A percentile compares a stretch with the other conserved stretches of the same genome.
Evolutionary conservation across 2,329 filamentous ascomycete genomes (phyloP).

Genomic region (Zasmidium citrigriseum): DNA sequence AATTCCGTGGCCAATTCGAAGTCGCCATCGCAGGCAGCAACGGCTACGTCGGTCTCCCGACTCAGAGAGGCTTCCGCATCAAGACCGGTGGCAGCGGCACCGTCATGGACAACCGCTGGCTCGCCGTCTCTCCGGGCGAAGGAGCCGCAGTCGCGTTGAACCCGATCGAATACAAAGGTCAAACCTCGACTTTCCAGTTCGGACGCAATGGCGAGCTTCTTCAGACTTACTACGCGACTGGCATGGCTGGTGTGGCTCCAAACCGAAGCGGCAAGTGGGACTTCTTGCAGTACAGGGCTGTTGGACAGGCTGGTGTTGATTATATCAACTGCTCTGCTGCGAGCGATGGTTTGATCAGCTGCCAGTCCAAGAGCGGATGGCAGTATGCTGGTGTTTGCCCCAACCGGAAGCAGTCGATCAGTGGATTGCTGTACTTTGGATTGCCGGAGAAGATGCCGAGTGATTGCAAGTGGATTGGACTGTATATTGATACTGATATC

Average conservation of each 20-base stretch:
- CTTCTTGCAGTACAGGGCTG: slow-evolving; percentile 13
- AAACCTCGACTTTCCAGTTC: slow-evolving; percentile 14
- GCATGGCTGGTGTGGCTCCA: slow-evolving; percentile 15
- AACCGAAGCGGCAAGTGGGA: slow-evolving; percentile 9
- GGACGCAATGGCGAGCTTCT: slow-evolving; percentile 12
- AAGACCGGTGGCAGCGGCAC: slow-evolving; percentile 8
- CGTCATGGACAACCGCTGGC: slow-evolving; percentile 24
- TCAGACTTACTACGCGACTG: slow-evolving; percentile 14
- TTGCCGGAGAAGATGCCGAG: slow-evolving; percentile 10
- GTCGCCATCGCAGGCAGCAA: slow-evolving; percentile 47
- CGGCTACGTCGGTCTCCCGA: slow-evolving; percentile 20
- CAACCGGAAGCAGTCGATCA: slow-evolving; percentile 14
- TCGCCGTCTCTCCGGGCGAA: slow-evolving; percentile 13
- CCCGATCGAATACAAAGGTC: slow-evolving; percentile 11
- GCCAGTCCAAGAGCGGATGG: slow-evolving; percentile 14
- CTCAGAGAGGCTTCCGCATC: slow-evolving; percentile 9
- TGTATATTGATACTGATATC: no score
- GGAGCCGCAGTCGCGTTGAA: slow-evolving; percentile 13
- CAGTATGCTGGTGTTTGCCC: slow-evolving; percentile 16
- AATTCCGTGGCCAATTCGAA: slow-evolving; percentile 37
- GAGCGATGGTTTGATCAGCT: slow-evolving; percentile 9
- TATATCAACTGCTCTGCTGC: slow-evolving; percentile 17
- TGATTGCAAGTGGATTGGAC: no score
- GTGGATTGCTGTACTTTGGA: slow-evolving; percentile 14
- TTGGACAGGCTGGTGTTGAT: slow-evolving; percentile 6